Evolutionary conservation across 2,329 filamentous ascomycete genomes (phyloP).

Genomic region (Balansia obtecta): DNA sequence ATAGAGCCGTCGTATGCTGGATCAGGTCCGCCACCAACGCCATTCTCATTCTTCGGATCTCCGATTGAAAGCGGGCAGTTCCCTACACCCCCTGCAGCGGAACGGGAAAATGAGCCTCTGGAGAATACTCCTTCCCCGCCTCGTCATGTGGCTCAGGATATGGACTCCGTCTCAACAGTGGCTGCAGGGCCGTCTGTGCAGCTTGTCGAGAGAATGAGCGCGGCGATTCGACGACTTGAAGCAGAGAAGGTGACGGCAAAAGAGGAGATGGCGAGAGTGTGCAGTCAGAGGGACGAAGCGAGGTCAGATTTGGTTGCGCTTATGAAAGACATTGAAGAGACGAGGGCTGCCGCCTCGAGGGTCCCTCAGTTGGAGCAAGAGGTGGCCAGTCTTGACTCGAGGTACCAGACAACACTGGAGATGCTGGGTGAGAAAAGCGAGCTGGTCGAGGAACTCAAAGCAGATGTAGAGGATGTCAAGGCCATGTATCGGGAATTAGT

Average conservation of each 20-base stretch:
- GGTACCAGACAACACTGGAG: constrained; percentile 86
- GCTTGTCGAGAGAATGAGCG: constrained; percentile 90
- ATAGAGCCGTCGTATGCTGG: constrained; percentile 25
- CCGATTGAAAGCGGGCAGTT: constrained; percentile 19
- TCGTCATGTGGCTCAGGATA: constrained; percentile 63
- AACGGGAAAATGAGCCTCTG: constrained; percentile 41
- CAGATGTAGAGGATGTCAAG: constrained; percentile 87
- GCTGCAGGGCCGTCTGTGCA: constrained; percentile 88
- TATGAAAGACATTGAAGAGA: constrained; percentile 75
- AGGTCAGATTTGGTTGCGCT: constrained; percentile 80
- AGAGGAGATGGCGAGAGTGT: constrained; percentile 73
- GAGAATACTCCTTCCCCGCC: constrained; percentile 39
- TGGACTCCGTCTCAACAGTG: constrained; percentile 79
- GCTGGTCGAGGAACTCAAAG: constrained; percentile 76
- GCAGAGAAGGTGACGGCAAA: constrained; percentile 80
- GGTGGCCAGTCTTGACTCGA: constrained; percentile 54
- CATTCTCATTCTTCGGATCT: constrained; percentile 36
- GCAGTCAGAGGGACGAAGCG: constrained; percentile 80
- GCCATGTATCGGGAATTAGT: constrained; percentile 91
- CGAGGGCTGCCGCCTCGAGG: constrained; percentile 45
- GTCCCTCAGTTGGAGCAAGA: constrained; percentile 56
- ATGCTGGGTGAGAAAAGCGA: constrained; percentile 97
- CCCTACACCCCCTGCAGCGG: constrained; percentile 28
- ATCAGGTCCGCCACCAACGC: constrained; percentile 24
- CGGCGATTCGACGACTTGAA: constrained; percentile 80